phyloP scores from a whole-genome alignment of 2,329 filamentous ascomycete genomes.

The Parafenestella ontariensis region DNA sequence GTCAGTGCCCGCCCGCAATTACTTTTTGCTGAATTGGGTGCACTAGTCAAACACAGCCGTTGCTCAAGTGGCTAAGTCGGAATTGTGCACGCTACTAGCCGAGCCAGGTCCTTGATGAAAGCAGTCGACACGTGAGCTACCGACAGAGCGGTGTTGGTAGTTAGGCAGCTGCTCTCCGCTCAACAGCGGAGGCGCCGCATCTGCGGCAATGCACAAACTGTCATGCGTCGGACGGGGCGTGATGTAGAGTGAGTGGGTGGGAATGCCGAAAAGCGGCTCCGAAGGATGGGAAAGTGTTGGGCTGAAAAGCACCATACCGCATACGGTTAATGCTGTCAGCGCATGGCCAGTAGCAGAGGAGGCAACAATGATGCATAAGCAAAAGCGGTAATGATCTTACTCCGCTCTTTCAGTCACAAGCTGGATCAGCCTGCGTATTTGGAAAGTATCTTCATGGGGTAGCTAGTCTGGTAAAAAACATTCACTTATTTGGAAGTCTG shows the following conservation, averaged over 20 bases:
- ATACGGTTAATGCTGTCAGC: conserved; percentile 7
- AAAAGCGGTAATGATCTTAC: conserved; percentile 16
- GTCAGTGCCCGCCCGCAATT: conserved; percentile 7
- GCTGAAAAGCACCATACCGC: conserved; percentile 8
- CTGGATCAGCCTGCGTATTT: not conserved
- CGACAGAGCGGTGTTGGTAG: conserved; percentile 4
- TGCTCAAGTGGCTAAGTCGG: conserved; percentile 28
- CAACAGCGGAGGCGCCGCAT: conserved; percentile 7
- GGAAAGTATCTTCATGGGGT: conserved; percentile 1
- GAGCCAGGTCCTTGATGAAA: conserved; percentile 18
- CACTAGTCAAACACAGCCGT: conserved; percentile 9
- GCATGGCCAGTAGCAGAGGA: conserved; percentile 1
- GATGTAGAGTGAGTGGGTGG: not conserved
- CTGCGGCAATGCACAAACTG: conserved; percentile 1
- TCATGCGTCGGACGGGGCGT: conserved; percentile 8
- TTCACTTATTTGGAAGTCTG: not conserved
- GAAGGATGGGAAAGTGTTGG: conserved; percentile 6
- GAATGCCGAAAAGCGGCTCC: not conserved
- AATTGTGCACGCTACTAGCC: conserved; percentile 7
- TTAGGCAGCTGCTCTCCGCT: not conserved
- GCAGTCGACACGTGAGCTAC: conserved; percentile 10
- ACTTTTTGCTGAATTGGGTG: conserved; percentile 23
- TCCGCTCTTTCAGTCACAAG: conserved; percentile 14
- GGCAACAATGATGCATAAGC: conserved; percentile 21
- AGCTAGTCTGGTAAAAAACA: not conserved